Evolutionary conservation across 345 rosid genomes (phyloP), one percentile per base, ranked within the genome.

Genomic region (Turritis glabra): DNA sequence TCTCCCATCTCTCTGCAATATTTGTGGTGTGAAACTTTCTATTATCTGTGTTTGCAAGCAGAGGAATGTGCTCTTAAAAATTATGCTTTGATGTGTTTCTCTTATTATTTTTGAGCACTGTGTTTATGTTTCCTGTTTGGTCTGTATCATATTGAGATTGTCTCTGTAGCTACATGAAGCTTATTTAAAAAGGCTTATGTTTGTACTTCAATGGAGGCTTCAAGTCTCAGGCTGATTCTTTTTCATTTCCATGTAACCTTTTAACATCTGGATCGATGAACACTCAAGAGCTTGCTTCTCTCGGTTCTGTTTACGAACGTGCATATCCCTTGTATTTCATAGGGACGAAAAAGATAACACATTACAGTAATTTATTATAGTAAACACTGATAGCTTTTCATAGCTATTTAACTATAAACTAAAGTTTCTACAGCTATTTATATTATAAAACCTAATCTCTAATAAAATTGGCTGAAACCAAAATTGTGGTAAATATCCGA

Each of bases 71-170:
- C 69, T 67, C 79, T 59, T 59, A 37, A 67, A 23, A 52, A 26
- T 25, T 13, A 56, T 74, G 77, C 56, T 47, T 47, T 66, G 59
- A 74, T 74, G 72, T 74, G 60, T 66, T 18, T 74, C 43, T 57
- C 60, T 43, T 74, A 64, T 17, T 35, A 47, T 74, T 74, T 64
- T 48, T 47, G 67, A 50, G 73, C 78, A 56, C 58, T 23, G 8
- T 73, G 46, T 54, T 57, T 47, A 8, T 65, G 72, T 65, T 37
- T 57, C 60, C 5, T 5, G 38, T 43, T 21, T 32, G 55, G 73
- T 75, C 61, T 75, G 79, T 67, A 75, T 67, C 73, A 67, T 75
- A 75, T 27, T 67, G 37, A 37, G 73, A 67, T 48, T 48, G 60
- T 75, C 41, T 38, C 35, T 67, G 43, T 58, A 58, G 68, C 68